Evolutionary conservation across 164 flowering plant genomes (phyloP).

Genomic region (Nelumbo lutea): DNA sequence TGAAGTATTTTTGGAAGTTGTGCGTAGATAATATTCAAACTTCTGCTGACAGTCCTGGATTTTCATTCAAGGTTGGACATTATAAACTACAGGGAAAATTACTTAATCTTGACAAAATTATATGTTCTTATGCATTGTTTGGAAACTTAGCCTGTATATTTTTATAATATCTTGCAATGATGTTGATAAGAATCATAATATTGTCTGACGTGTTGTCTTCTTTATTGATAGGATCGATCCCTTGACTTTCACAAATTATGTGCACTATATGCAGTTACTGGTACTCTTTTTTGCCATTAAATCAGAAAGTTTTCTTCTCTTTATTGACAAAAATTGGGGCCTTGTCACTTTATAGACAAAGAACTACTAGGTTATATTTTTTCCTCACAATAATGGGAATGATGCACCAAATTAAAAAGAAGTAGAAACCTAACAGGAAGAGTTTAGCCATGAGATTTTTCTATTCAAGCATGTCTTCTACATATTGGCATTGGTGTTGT

Average conservation of each 20-base stretch:
- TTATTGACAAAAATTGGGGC: background rate
- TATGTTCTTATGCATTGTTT: background rate
- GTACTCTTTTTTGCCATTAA: slow-evolving; percentile 32
- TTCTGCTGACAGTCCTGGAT: too few relatives aligned
- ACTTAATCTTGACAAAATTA: background rate
- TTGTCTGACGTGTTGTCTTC: background rate
- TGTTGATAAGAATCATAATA: background rate
- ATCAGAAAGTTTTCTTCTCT: background rate
- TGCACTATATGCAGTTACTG: slow-evolving; percentile 93
- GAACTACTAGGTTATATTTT: background rate
- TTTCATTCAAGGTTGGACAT: too few relatives aligned
- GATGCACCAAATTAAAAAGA: background rate
- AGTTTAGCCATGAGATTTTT: background rate
- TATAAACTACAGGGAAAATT: too few relatives aligned
- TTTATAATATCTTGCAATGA: background rate
- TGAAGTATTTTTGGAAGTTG: too few relatives aligned
- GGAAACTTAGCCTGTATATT: background rate
- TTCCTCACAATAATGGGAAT: background rate
- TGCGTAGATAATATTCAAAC: too few relatives aligned
- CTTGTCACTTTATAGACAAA: background rate
- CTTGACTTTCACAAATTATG: slow-evolving; percentile 78
- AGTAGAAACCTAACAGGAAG: background rate
- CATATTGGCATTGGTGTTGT: too few relatives aligned
- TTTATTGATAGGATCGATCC: slow-evolving; percentile 76
- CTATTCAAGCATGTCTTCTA: background rate